These are phyloP conservation scores for Pseudozyma tsukubaensis DNA, from an alignment of 1,284 basidiomycete genomes.

Conservation along the genomic window DNA sequence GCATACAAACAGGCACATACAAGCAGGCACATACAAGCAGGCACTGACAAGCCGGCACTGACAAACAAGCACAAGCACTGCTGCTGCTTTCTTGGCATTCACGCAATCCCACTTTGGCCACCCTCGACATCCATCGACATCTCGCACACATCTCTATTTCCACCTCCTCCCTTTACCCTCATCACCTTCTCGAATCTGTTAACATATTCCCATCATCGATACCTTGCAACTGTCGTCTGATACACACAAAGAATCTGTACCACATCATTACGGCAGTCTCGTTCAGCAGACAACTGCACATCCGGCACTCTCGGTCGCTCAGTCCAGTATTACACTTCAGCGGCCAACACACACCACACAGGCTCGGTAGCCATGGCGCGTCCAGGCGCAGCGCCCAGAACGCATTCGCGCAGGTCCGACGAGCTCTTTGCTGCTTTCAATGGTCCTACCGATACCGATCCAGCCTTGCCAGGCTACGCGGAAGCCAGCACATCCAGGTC, in stretches of 20 bases:
- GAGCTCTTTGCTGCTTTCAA: conserved; percentile 48
- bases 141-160: no score
- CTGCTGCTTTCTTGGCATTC: conserved; percentile 1
- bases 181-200: neutral
- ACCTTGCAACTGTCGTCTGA: neutral
- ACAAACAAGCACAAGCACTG: neutral
- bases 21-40: no score
- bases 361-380: conserved; percentile 29
- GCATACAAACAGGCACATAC: neutral
- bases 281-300: neutral
- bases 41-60: neutral
- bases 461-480: conserved; percentile 30
- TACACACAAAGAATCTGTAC: neutral
- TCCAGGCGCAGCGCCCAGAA: conserved; percentile 18
- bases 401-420: conserved; percentile 32
- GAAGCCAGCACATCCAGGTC: conserved; percentile 30
- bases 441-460: conserved; percentile 22
- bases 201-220: neutral
- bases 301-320: no score
- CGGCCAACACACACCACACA: neutral
- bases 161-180: neutral
- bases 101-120: neutral
- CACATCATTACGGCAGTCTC: no score
- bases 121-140: neutral
- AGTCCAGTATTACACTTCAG: neutral